Evolutionary conservation across 805 yeast genomes (phyloP).

Genomic region (Blastobotrys robertii): DNA sequence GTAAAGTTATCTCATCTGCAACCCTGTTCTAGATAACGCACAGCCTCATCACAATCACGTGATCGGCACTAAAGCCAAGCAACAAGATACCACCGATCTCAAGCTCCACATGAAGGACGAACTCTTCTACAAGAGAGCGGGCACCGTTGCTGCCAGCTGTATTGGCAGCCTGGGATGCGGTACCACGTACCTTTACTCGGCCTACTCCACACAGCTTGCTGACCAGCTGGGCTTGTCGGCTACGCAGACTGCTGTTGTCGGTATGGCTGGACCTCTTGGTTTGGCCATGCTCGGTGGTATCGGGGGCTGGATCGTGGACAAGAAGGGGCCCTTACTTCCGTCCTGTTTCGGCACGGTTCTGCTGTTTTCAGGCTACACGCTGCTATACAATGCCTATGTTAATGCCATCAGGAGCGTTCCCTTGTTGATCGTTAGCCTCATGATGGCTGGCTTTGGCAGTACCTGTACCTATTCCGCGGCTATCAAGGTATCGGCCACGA

Average conservation of each 20-base stretch:
- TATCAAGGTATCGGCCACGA: slow-evolving; percentile 62
- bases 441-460: slow-evolving; percentile 53
- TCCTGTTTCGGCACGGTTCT: slow-evolving; percentile 41
- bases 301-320: slow-evolving; percentile 20
- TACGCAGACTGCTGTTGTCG: slow-evolving; percentile 50
- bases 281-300: slow-evolving; percentile 33
- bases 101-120: not conserved
- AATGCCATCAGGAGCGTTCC: slow-evolving; percentile 25
- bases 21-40: not conserved
- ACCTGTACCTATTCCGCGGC: slow-evolving; percentile 55
- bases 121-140: not conserved
- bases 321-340: slow-evolving; percentile 26
- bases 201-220: slow-evolving; percentile 66
- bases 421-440: slow-evolving; percentile 33
- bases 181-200: slow-evolving; percentile 58
- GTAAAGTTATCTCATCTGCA: too few species aligned
- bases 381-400: slow-evolving; percentile 40
- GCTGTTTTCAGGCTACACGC: slow-evolving; percentile 46
- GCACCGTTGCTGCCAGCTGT: slow-evolving; percentile 10
- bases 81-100: not conserved
- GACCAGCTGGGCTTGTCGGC: slow-evolving; percentile 45
- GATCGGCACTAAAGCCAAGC: not conserved
- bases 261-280: slow-evolving; percentile 55
- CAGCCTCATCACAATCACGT: not conserved
- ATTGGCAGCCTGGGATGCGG: slow-evolving; percentile 34